Base-by-base conservation (phyloP, 2,329 filamentous ascomycete species). In the Zymoseptoria crescenta region DNA sequence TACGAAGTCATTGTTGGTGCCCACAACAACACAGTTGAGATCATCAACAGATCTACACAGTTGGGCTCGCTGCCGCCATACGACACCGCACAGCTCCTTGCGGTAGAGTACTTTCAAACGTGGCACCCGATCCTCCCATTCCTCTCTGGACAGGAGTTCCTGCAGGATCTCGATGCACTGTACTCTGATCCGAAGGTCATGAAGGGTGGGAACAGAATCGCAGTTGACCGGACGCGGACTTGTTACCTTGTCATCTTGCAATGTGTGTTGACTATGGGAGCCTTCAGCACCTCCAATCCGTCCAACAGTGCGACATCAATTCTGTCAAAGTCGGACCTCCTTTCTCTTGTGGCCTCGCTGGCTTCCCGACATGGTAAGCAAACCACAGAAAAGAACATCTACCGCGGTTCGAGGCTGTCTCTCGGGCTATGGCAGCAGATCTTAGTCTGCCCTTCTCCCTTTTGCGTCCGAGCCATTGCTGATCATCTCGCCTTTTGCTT, bases 61-160 rank as follows among this genome's bases (percentile, higher is more conserved):
- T 53, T 65, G 19, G 62, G 62, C 30, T 61, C 74, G 7, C 61
- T 71, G 13, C 65, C 69, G 1, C 62, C 66, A 0, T 62, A 69
- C 19, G 73, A 73, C 4, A 62, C 71, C 3, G 74, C 77, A 0
- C 74, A 74, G 59, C 70, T 74, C 48, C 70, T 81, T 2, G 73
- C 80, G 55, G 77, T 79, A 67, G 69, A 73, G 19, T 81, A 80
- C 62, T 81, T 81, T 65, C 76, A 74, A 62, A 72, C 75, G 8
- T 81, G 79, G 79, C 80, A 82, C 71, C 78, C 78, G 0, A 69
- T 81, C 10, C 79, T 81, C 59, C 80, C 80, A 0, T 81, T 81
- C 60, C 64, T 81, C 3, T 78, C 81, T 53, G 80, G 80, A 0
- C 79, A 77, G 0, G 76, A 75, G 1, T 80, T 81, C 53, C 64